phyloP scores from a whole-genome alignment of 2,329 filamentous ascomycete species.

The Colletotrichum graminicola region DNA sequence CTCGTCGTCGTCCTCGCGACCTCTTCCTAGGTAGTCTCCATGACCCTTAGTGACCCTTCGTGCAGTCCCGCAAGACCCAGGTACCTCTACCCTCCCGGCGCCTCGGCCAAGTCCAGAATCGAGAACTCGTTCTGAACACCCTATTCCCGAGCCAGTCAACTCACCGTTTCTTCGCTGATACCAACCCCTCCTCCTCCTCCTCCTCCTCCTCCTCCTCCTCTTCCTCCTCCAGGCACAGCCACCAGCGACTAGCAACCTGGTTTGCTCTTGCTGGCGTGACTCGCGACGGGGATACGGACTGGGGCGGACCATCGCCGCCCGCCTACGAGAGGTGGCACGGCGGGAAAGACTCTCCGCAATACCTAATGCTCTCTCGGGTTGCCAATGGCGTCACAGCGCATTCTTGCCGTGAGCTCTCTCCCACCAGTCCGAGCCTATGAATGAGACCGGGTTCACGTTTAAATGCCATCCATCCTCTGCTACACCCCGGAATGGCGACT shows the following conservation, averaged over 20 bases:
- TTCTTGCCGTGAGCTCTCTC: slow-evolving; percentile 30
- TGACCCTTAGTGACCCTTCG: slow-evolving; percentile 32
- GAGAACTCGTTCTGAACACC: slow-evolving; percentile 14
- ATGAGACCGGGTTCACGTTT: slow-evolving; percentile 36
- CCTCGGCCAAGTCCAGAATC: slow-evolving; percentile 24
- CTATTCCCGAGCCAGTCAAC: slow-evolving; percentile 10
- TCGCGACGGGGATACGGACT: slow-evolving; percentile 31
- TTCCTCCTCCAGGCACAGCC: slow-evolving; percentile 32
- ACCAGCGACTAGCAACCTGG: slow-evolving; percentile 26
- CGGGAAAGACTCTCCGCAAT: slow-evolving; percentile 34
- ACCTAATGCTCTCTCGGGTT: slow-evolving; percentile 16
- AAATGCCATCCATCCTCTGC: slow-evolving; percentile 39
- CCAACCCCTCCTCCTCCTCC: slow-evolving; percentile 4
- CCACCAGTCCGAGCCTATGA: slow-evolving; percentile 35
- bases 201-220: not conserved
- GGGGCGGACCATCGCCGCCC: slow-evolving; percentile 2
- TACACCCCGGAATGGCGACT: slow-evolving; percentile 41
- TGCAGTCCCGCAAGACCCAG: slow-evolving; percentile 27
- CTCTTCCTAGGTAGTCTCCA: slow-evolving; percentile 27
- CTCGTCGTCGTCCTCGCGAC: not conserved
- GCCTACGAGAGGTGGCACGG: slow-evolving; percentile 21
- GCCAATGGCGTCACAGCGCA: slow-evolving; percentile 44
- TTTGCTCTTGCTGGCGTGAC: slow-evolving; percentile 22
- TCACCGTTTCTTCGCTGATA: slow-evolving; percentile 26
- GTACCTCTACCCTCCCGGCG: not conserved